Conservation (phyloP, 129 eudicot species). For the Flaveria brownii region DNA sequence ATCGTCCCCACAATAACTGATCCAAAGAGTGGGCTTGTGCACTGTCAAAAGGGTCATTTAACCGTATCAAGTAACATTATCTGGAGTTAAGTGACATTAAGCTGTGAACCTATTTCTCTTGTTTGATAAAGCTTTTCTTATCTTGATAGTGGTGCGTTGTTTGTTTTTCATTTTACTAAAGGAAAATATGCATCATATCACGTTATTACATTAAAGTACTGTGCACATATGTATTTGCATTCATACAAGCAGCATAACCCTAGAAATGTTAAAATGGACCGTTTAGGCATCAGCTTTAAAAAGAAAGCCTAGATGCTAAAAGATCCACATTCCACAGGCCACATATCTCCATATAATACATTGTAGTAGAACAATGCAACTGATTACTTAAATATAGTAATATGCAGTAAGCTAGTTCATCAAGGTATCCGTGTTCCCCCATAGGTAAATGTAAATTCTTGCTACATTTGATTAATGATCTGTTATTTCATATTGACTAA, state of each 20-base stretch:
- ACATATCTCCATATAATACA: too few species aligned
- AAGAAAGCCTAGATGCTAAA: background rate
- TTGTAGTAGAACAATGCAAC: background rate
- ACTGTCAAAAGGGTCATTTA: conserved; percentile 46
- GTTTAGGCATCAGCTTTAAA: background rate
- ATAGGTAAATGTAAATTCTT: background rate
- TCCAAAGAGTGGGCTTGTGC: conserved; percentile 85
- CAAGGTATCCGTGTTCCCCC: background rate
- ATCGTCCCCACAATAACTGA: conserved; percentile 73
- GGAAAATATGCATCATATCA: background rate
- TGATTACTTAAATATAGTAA: background rate
- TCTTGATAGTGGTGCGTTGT: background rate
- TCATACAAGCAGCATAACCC: background rate
- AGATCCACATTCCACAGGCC: background rate
- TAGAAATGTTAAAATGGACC: background rate
- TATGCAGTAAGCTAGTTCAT: background rate
- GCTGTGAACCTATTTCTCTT: background rate
- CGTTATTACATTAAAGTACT: background rate
- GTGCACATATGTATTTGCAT: background rate
- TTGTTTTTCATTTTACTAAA: background rate
- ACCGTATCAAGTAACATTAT: background rate
- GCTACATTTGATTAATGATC: background rate
- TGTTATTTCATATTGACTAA: background rate
- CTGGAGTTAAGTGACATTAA: background rate
- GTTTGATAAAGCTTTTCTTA: background rate